These are phyloP conservation scores for Apophysomyces elegans DNA, from an alignment of 371 early-diverging fungal species.

Conservation along the genomic window DNA sequence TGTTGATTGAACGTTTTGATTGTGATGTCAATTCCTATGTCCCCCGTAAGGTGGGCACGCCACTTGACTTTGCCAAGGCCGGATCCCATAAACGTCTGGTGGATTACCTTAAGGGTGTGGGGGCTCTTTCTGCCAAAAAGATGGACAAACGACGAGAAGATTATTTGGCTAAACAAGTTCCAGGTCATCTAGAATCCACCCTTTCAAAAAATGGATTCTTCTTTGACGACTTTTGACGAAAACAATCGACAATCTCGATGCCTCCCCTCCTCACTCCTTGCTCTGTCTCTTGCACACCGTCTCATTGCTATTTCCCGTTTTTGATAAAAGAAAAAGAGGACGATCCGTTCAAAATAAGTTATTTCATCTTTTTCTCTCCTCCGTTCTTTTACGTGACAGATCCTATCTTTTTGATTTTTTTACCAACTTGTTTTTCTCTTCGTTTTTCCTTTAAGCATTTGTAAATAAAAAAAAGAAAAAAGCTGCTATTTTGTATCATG, in stretches of 20 bases:
- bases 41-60: conserved; percentile 44
- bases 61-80: conserved; percentile 46
- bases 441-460: conserved; percentile 1
- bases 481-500: conserved; percentile 4
- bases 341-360: too few species aligned
- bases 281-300: too few species aligned
- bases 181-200: conserved; percentile 41
- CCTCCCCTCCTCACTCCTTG: too few species aligned
- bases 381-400: background rate
- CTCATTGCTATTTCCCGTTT: too few species aligned
- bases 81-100: conserved; percentile 42
- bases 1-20: conserved; percentile 46
- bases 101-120: conserved; percentile 50
- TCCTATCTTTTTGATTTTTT: background rate
- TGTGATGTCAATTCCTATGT: conserved; percentile 46
- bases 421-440: conserved; percentile 16
- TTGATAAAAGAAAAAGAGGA: too few species aligned
- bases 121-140: conserved; percentile 46
- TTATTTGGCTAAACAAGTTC: conserved; percentile 31
- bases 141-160: conserved; percentile 51
- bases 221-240: conserved; percentile 19
- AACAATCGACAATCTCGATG: too few species aligned
- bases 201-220: conserved; percentile 47
- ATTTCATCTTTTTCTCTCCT: background rate
- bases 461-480: conserved; percentile 3